Evolutionary conservation across 345 rosid species (phyloP).

Genomic region (Firmiana major): DNA sequence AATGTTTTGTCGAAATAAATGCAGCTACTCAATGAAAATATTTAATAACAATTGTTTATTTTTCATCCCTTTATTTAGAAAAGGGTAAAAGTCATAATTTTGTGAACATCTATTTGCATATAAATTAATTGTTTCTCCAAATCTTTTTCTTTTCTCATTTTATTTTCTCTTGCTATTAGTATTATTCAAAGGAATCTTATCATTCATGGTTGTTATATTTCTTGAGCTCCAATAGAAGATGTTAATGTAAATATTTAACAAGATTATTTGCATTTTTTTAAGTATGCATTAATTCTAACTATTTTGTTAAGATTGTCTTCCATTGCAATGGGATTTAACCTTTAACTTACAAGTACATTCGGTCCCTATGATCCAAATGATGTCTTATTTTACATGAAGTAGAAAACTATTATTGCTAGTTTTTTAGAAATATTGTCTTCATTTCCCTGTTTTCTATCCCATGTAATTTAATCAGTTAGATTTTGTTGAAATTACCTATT

Average conservation of each 20-base stretch:
- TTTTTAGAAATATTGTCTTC: not conserved
- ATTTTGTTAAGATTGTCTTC: not conserved
- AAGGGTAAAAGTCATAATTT: not conserved
- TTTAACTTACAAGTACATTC: slow-evolving; percentile 49
- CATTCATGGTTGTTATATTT: not conserved
- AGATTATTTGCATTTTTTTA: not conserved
- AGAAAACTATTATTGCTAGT: slow-evolving; percentile 13
- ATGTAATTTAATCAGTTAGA: not conserved
- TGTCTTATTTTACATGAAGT: slow-evolving; percentile 90
- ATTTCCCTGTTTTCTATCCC: not conserved
- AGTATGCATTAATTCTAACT: not conserved
- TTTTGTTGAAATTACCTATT: not conserved
- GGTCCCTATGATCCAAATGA: slow-evolving; percentile 72
- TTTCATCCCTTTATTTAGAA: not conserved
- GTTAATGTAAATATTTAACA: not conserved
- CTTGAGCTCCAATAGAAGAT: not conserved
- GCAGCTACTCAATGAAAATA: not conserved
- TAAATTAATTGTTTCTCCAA: not conserved
- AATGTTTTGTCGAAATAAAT: not conserved
- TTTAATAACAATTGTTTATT: not conserved
- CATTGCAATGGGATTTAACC: not conserved
- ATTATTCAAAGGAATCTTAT: not conserved
- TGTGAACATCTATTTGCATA: not conserved
- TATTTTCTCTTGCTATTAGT: not conserved
- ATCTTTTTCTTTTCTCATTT: not conserved